Evolutionary conservation across 1,284 basidiomycete species (phyloP).

Genomic region (Anthracocystis walkeri): DNA sequence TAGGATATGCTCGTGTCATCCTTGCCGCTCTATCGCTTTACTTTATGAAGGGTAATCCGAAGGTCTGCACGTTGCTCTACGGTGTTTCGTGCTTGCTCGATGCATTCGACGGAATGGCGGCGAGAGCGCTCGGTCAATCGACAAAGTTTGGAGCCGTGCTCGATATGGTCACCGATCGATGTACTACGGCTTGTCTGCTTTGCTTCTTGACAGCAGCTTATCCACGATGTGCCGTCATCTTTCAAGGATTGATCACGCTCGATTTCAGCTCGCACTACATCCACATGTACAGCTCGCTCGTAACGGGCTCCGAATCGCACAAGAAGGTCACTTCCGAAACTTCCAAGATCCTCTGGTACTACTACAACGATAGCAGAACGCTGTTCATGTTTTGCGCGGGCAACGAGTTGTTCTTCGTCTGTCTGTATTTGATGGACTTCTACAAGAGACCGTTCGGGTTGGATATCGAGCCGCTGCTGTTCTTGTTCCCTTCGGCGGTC

Average conservation of each 20-base stretch:
- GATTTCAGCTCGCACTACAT: slow-evolving; percentile 99
- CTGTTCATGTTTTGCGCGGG: slow-evolving; percentile 95
- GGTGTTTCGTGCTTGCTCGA: slow-evolving; percentile 93
- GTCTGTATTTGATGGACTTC: slow-evolving; percentile 93
- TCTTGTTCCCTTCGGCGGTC: slow-evolving; percentile 42
- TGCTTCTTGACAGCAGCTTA: slow-evolving; percentile 94
- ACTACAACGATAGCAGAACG: slow-evolving; percentile 90
- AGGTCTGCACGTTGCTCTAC: slow-evolving; percentile 90
- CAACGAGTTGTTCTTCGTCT: slow-evolving; percentile 97
- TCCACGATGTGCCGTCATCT: slow-evolving; percentile 82
- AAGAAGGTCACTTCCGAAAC: slow-evolving; percentile 91
- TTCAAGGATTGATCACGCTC: slow-evolving; percentile 95
- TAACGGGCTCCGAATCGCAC: slow-evolving; percentile 91
- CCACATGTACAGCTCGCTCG: slow-evolving; percentile 99
- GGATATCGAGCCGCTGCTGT: slow-evolving; percentile 48
- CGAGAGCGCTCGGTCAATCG: slow-evolving; percentile 85
- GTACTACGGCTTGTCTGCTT: slow-evolving; percentile 90
- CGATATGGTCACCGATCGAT: slow-evolving; percentile 99
- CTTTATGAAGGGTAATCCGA: slow-evolving; percentile 86
- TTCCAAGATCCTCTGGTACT: slow-evolving; percentile 88
- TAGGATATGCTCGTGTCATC: slow-evolving; percentile 89
- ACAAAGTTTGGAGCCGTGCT: slow-evolving; percentile 97
- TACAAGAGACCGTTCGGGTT: slow-evolving; percentile 71
- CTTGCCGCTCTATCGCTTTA: slow-evolving; percentile 89
- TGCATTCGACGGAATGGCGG: slow-evolving; percentile 93